Conservation (phyloP, 805 yeast species). For the Pichia thaimueangensis region DNA sequence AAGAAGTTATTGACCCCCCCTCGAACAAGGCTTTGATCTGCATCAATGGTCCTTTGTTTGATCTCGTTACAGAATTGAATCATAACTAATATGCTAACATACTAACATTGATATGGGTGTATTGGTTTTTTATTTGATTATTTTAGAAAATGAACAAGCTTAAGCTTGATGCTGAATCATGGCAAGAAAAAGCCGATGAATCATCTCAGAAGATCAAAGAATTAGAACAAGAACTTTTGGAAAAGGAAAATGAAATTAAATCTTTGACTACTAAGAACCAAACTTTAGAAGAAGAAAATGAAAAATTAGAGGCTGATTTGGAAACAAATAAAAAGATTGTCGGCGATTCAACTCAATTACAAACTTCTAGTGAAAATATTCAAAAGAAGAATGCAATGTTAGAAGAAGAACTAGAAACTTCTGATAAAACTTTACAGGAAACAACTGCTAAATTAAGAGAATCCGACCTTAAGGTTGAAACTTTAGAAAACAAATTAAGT, state of each 20-base stretch:
- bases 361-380: conserved; percentile 84
- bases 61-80: no score
- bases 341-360: conserved; percentile 83
- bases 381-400: conserved; percentile 82
- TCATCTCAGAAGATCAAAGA: conserved; percentile 72
- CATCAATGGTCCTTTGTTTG: no score
- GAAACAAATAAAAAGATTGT: conserved; percentile 77
- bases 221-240: conserved; percentile 85
- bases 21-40: no score
- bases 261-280: conserved; percentile 89
- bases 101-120: no score
- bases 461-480: conserved; percentile 93
- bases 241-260: conserved; percentile 92
- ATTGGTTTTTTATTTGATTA: no score
- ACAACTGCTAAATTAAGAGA: conserved; percentile 92
- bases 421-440: conserved; percentile 86
- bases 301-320: conserved; percentile 68
- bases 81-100: no score
- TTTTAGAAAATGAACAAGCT: conserved; percentile 70
- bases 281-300: conserved; percentile 76
- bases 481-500: conserved; percentile 87
- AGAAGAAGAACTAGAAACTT: conserved; percentile 86
- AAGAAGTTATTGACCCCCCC: no score
- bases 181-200: conserved; percentile 96
- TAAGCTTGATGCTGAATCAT: conserved; percentile 90